Conservation (phyloP, 306 rosid species). For the Quercus gilva region DNA sequence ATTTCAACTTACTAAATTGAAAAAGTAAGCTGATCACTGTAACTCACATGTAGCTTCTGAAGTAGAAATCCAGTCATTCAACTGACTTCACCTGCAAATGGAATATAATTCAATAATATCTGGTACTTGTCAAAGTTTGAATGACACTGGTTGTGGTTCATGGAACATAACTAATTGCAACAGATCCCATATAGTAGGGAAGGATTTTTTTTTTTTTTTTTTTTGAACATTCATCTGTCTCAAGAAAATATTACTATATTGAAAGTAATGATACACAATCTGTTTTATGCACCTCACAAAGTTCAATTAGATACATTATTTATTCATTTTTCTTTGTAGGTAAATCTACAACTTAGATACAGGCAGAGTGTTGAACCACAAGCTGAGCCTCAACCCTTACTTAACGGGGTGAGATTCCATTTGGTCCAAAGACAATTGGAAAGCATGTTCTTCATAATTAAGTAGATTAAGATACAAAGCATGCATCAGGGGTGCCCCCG, state of each 20-base stretch:
- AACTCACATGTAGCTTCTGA: slow-evolving; percentile 71
- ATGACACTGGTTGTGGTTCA: not conserved
- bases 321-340: too few relatives aligned
- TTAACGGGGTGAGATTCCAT: too few relatives aligned
- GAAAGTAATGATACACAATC: not conserved
- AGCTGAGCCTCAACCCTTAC: too few relatives aligned
- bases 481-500: too few relatives aligned
- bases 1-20: slow-evolving; percentile 10
- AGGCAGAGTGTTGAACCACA: too few relatives aligned
- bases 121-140: not conserved
- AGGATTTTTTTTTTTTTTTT: not conserved
- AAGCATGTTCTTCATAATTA: too few relatives aligned
- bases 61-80: slow-evolving; percentile 91
- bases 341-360: too few relatives aligned
- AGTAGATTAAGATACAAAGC: too few relatives aligned
- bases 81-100: slow-evolving; percentile 71
- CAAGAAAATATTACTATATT: not conserved
- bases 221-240: not conserved
- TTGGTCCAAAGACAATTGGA: too few relatives aligned
- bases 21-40: slow-evolving; percentile 11
- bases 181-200: not conserved
- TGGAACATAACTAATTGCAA: not conserved
- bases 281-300: not conserved
- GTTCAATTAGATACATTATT: not conserved
- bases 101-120: not conserved